Evolutionary conservation across 2,329 filamentous ascomycete species (phyloP), one percentile per base, ranked within the genome.

Genomic region (Didymella pinodella): DNA sequence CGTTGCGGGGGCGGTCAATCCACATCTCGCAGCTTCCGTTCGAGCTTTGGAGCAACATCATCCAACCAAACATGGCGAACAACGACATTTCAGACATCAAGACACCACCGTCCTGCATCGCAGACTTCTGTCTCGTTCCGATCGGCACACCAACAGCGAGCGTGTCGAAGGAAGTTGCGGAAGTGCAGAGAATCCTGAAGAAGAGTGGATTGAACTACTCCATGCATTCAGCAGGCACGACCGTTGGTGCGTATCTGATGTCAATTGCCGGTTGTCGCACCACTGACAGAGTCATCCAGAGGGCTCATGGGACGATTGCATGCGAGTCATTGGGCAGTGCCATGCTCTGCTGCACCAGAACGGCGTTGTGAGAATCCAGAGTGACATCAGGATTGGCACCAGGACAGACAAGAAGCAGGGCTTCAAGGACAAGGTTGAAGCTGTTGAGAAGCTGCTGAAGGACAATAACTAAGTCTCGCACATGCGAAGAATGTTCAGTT

Each of bases 141-240:
- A 89, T 98, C 47, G 81, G 81, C 58, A 83, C 81, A 11, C 79
- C 80, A 4, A 80, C 79, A 1, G 80, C 81, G 2, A 81, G 79
- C 7, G 81, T 84, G n/a, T 81, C 80, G 7, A 76, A 79, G 54
- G 91, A 98, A 75, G 88, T 99, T 29, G 94, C 94, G 32, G 88
- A 90, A 63, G 92, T 98, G 36, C 94, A 98, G 80, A 87, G 89
- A 57, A 83, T 98, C 34, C 84, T 99, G 69, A 88, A 90, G 77
- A 87, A 86, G 53, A 95, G 90, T 67, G 92, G 92, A 2, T 77
- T 98, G 63, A 88, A 87, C 64, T 94, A 93, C 75, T 88, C 85
- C 46, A 95, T 98, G 92, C 94, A 98, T 79, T 93, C 91, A 26
- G 93, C 93, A 2, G 95, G 94, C 12, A 97, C 94, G 0, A 98